Evolutionary conservation across 768 basidiomycete species (phyloP).

Genomic region (Phaeotremella skinneri): DNA sequence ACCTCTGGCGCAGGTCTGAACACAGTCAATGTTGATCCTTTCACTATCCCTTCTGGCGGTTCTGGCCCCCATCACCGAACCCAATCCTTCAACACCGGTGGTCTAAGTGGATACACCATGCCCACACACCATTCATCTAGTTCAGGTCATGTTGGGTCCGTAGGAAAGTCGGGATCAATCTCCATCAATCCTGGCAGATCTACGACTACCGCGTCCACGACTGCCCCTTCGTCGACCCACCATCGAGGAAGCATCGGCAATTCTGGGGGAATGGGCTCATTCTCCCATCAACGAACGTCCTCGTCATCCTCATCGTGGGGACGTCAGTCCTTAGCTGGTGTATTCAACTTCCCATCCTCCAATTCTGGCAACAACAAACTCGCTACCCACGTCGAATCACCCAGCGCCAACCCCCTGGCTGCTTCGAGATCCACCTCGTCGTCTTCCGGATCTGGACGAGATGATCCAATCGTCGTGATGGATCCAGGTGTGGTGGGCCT

Average conservation of each 20-base stretch:
- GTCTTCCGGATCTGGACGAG: slow-evolving; percentile 12
- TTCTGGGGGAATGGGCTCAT: slow-evolving; percentile 1
- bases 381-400: slow-evolving; percentile 40
- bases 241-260: slow-evolving; percentile 4
- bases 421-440: slow-evolving; percentile 15
- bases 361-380: slow-evolving; percentile 10
- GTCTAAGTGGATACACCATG: slow-evolving; percentile 14
- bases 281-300: slow-evolving; percentile 19
- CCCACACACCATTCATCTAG: neutral
- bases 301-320: slow-evolving; percentile 31
- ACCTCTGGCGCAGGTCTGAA: slow-evolving; percentile 3
- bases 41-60: neutral
- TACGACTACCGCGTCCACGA: neutral
- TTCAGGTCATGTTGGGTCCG: neutral
- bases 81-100: slow-evolving; percentile 4
- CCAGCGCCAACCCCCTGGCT: slow-evolving; percentile 11
- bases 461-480: slow-evolving; percentile 31
- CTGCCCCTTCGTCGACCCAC: neutral
- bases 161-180: neutral
- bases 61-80: slow-evolving; percentile 6
- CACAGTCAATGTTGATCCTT: neutral
- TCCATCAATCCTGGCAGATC: neutral
- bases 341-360: slow-evolving; percentile 27
- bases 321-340: slow-evolving; percentile 10
- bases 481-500: slow-evolving; percentile 16